phyloP scores from a whole-genome alignment of 176 grass and related monocot genomes.

The Avena eriantha region DNA sequence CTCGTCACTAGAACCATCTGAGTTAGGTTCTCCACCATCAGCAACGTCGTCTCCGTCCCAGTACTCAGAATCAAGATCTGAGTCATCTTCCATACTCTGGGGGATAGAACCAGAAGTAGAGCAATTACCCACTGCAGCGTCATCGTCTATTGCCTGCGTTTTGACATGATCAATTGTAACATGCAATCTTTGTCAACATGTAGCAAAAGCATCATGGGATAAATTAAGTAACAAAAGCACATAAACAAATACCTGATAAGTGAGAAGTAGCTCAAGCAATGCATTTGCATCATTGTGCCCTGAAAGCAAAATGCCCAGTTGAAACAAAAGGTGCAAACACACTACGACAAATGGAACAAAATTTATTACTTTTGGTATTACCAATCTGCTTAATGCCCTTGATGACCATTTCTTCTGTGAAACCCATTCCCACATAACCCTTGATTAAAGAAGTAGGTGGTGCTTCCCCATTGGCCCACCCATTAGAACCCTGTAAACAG shows the following conservation, averaged over 20 bases:
- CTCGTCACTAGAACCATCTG: constrained; percentile 45
- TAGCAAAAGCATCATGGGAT: constrained; percentile 9
- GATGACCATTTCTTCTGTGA: constrained; percentile 51
- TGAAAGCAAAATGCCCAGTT: constrained; percentile 43
- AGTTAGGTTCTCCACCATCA: constrained; percentile 21
- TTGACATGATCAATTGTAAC: constrained; percentile 31
- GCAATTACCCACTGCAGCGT: constrained; percentile 32
- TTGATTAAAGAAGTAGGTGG: constrained; percentile 44
- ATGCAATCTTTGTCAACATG: constrained; percentile 1
- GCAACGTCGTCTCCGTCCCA: constrained; percentile 51
- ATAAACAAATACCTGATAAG: constrained; percentile 56
- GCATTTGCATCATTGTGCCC: constrained; percentile 66
- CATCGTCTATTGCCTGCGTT: constrained; percentile 61
- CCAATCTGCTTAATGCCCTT: constrained; percentile 63
- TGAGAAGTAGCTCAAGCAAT: constrained; percentile 73
- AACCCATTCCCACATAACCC: constrained; percentile 65
- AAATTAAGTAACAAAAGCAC: constrained; percentile 27
- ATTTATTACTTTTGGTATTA: constrained; percentile 31
- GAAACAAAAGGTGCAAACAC: constrained; percentile 27
- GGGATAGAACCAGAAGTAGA: constrained; percentile 36
- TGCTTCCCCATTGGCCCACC: constrained; percentile 30
- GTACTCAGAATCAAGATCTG: constrained; percentile 46
- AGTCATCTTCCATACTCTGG: constrained; percentile 35
- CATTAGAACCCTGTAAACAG: constrained; percentile 48
- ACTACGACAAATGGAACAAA: constrained; percentile 32